Evolutionary conservation across 2,329 filamentous ascomycete genomes (phyloP).

Genomic region (Apiospora rasikravindrae): DNA sequence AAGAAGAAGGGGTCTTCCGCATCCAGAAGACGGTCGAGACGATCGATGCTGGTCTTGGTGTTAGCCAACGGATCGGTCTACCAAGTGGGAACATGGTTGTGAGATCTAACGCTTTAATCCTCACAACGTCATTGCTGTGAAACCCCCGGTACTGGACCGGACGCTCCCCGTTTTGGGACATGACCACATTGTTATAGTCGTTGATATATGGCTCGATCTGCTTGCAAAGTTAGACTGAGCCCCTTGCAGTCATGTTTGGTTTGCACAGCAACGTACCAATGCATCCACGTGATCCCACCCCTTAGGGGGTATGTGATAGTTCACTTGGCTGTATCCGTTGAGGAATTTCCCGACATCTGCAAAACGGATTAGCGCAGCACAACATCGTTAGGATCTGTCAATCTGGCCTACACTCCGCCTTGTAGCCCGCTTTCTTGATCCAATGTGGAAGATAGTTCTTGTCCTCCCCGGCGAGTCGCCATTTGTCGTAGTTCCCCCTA

Average conservation of each 20-base stretch:
- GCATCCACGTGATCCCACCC: conserved; percentile 24
- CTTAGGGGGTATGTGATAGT: conserved; percentile 3
- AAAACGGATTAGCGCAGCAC: neutral
- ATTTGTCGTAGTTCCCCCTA: conserved; percentile 29
- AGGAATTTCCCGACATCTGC: conserved; percentile 20
- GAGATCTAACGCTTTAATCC: neutral
- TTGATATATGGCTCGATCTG: conserved; percentile 22
- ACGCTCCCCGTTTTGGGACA: conserved; percentile 10
- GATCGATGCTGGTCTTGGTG: neutral
- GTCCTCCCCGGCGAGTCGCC: conserved; percentile 23
- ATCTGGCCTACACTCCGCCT: conserved; percentile 23
- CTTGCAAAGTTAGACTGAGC: neutral
- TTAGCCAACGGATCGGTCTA: neutral
- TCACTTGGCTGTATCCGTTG: conserved; percentile 16
- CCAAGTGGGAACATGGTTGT: neutral
- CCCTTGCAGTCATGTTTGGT: too few species aligned
- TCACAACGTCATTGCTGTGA: neutral
- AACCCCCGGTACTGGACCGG: neutral
- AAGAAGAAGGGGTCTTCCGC: neutral
- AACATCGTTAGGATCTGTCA: neutral
- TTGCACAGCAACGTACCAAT: neutral
- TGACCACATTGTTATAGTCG: conserved; percentile 20
- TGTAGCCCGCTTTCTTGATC: conserved; percentile 27
- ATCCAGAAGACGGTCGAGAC: neutral
- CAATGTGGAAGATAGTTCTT: conserved; percentile 27